A percentile compares a stretch with the other conserved stretches of the same genome.
phyloP scores from a whole-genome alignment of 345 rosid species.

The Pugionium cornutum region DNA sequence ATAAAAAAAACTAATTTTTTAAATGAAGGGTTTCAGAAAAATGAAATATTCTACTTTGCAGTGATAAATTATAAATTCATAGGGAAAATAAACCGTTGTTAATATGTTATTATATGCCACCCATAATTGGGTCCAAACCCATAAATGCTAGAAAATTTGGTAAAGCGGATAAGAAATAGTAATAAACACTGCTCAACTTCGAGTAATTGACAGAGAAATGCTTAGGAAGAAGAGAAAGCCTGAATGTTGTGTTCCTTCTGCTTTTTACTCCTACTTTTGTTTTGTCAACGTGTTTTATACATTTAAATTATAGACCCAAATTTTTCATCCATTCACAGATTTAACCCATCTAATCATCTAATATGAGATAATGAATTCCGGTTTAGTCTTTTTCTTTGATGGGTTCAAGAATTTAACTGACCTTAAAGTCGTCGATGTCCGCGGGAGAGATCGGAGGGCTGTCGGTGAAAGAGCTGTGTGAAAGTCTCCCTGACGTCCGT shows the following conservation, averaged over 20 bases:
- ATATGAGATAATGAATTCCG: not conserved
- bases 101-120: conserved; percentile 18
- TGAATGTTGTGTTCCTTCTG: conserved; percentile 35
- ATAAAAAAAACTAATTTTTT: too few relatives aligned
- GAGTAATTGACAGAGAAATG: conserved; percentile 26
- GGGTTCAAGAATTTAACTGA: conserved; percentile 38
- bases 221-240: conserved; percentile 40
- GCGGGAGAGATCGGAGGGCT: conserved; percentile 99
- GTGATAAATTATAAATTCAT: conserved; percentile 12
- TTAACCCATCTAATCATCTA: conserved; percentile 20
- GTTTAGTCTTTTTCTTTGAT: conserved; percentile 9
- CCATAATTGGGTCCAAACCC: conserved; percentile 25
- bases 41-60: too few relatives aligned
- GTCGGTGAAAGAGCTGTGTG: conserved; percentile 88
- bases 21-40: too few relatives aligned
- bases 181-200: conserved; percentile 25
- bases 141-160: conserved; percentile 21
- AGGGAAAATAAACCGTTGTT: conserved; percentile 15
- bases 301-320: conserved; percentile 32
- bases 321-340: not conserved
- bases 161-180: conserved; percentile 2
- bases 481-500: conserved; percentile 82
- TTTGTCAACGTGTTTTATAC: conserved; percentile 39
- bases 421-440: conserved; percentile 88
- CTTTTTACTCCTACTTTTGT: conserved; percentile 34